These are phyloP conservation scores for Penicillium sp. DNA, from an alignment of 2,329 filamentous ascomycete genomes.

Conservation along the genomic window DNA sequence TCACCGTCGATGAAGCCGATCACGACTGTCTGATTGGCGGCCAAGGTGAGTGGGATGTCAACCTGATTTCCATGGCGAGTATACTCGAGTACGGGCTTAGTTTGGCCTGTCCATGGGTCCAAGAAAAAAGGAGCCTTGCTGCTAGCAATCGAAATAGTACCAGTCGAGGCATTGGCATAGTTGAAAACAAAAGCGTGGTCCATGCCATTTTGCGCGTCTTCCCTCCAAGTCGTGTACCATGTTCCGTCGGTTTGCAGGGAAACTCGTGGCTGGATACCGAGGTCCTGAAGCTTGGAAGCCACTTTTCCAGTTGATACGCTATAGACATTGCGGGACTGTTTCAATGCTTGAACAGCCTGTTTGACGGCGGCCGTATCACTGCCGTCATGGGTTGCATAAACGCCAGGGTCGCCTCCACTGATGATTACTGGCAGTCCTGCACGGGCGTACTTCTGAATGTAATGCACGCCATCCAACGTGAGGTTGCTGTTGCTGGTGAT, in stretches of 20 bases:
- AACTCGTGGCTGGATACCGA: conserved; percentile 37
- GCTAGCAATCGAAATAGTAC: conserved; percentile 31
- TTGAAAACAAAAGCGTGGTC: conserved; percentile 12
- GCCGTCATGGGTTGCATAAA: conserved; percentile 21
- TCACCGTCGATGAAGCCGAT: conserved; percentile 35
- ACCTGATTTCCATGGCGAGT: conserved; percentile 28
- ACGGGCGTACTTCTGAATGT: conserved; percentile 14
- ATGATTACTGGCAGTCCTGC: conserved; percentile 45
- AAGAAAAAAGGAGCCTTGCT: conserved; percentile 40
- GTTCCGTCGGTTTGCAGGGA: conserved; percentile 28
- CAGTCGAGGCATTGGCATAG: conserved; percentile 13
- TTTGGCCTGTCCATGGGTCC: conserved; percentile 48
- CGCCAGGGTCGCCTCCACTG: conserved; percentile 35
- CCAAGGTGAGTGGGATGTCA: conserved; percentile 38
- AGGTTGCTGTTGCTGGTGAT: conserved; percentile 18
- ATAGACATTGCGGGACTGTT: conserved; percentile 38
- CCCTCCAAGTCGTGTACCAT: conserved; percentile 30
- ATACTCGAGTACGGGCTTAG: conserved; percentile 37
- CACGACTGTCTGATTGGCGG: conserved; percentile 44
- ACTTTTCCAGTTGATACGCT: conserved; percentile 32
- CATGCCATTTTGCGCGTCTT: conserved; percentile 4
- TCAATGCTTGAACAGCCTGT: conserved; percentile 26
- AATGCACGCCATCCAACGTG: conserved; percentile 11
- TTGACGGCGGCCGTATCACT: conserved; percentile 8
- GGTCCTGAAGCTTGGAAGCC: conserved; percentile 30